Evolutionary conservation across 2,329 filamentous ascomycete species (phyloP).

Genomic region (Microsporum audouinii): DNA sequence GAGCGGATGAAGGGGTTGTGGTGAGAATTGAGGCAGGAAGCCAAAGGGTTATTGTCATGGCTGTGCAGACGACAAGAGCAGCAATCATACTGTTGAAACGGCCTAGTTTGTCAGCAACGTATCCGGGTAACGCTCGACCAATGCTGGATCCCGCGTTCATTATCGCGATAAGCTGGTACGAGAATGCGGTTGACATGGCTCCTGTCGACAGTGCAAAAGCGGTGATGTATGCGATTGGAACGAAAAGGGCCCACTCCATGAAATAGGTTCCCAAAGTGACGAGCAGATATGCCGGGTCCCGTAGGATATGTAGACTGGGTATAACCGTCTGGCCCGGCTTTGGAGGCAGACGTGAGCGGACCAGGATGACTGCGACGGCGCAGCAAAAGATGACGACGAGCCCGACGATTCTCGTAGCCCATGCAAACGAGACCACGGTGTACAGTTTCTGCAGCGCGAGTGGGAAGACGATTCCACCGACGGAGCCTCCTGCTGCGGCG

Average conservation of each 20-base stretch:
- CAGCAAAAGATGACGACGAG: slow-evolving; percentile 11
- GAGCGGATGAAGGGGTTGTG: slow-evolving; percentile 15
- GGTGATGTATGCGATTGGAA: background rate
- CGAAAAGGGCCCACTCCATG: slow-evolving; percentile 3
- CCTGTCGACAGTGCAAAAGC: slow-evolving; percentile 3
- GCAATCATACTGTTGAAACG: slow-evolving; percentile 44
- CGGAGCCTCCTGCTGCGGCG: slow-evolving; percentile 25
- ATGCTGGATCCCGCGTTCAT: background rate
- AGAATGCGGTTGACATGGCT: background rate
- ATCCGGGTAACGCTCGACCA: slow-evolving; percentile 45
- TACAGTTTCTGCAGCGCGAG: slow-evolving; percentile 22
- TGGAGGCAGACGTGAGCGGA: slow-evolving; percentile 14
- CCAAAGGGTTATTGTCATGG: slow-evolving; percentile 46
- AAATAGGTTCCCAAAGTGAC: background rate
- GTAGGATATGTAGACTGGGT: slow-evolving; percentile 1
- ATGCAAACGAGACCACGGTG: slow-evolving; percentile 22
- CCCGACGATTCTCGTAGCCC: slow-evolving; percentile 16
- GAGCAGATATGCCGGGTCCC: background rate
- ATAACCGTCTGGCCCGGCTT: slow-evolving; percentile 10
- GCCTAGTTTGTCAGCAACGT: slow-evolving; percentile 43
- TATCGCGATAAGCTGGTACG: background rate
- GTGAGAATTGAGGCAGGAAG: slow-evolving; percentile 30
- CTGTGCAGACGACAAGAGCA: slow-evolving; percentile 36
- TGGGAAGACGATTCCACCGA: slow-evolving; percentile 28
- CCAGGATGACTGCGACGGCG: slow-evolving; percentile 4